Conservation (phyloP, 371 early-diverging fungal species). For the Basidiobolus meristosporus region DNA sequence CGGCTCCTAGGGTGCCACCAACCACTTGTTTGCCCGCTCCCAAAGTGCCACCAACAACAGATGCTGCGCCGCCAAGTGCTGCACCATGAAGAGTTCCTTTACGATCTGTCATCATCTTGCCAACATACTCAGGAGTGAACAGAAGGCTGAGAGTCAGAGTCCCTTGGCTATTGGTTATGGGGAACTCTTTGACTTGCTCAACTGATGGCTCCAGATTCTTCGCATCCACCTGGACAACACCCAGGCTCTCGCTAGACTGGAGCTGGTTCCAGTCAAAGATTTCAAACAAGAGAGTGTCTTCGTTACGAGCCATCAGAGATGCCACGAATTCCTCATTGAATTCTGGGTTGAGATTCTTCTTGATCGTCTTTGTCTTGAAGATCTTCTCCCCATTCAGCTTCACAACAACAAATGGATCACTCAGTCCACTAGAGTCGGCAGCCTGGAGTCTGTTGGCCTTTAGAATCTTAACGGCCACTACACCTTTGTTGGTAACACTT, state of each 20-base stretch:
- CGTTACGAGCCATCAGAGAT: constrained; percentile 6
- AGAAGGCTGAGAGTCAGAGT: constrained; percentile 1
- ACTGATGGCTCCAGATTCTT: neutral
- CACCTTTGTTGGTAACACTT: constrained; percentile 16
- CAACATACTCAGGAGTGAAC: constrained; percentile 3
- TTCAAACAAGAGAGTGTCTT: constrained; percentile 13
- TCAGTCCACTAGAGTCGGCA: constrained; percentile 39
- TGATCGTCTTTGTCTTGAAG: constrained; percentile 50
- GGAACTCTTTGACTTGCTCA: neutral
- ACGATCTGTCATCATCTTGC: neutral
- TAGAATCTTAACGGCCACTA: no score
- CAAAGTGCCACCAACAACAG: no score
- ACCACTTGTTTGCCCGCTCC: constrained; percentile 19
- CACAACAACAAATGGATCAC: constrained; percentile 69
- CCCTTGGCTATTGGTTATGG: constrained; percentile 1
- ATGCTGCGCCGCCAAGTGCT: no score
- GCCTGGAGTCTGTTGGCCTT: no score
- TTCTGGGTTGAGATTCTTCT: constrained; percentile 63
- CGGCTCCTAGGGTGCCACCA: constrained; percentile 21
- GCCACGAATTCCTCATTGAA: constrained; percentile 62
- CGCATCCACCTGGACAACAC: constrained; percentile 1
- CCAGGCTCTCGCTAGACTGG: constrained; percentile 27
- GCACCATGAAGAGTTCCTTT: no score
- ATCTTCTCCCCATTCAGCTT: constrained; percentile 56
- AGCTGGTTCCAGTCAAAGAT: constrained; percentile 73